Percentiles rank a stretch among this genome's conserved stretches.
These are phyloP conservation scores for Mycena vulgaris DNA, from an alignment of 768 basidiomycete genomes.

Conservation along the genomic window DNA sequence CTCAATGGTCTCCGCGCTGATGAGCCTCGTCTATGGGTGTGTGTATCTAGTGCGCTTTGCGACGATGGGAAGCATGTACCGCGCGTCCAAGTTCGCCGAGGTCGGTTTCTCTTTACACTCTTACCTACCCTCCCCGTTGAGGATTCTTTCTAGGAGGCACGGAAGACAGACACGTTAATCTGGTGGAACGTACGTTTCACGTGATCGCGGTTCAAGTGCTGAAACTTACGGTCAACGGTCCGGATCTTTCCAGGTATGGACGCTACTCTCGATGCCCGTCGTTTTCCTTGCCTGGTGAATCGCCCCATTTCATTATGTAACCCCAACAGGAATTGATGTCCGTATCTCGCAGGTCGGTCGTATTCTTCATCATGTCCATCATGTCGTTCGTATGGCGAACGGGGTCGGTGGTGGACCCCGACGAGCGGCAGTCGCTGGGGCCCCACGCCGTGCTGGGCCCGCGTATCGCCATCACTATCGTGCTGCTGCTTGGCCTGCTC, in stretches of 20 bases:
- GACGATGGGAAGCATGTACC: slow-evolving; percentile 80
- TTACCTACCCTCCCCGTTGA: slow-evolving; percentile 40
- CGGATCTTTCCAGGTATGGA: slow-evolving; percentile 57
- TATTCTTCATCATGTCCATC: slow-evolving; percentile 74
- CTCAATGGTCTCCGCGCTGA: slow-evolving; percentile 76
- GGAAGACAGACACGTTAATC: slow-evolving; percentile 47
- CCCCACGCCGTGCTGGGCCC: slow-evolving; percentile 61
- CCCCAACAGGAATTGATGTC: background rate
- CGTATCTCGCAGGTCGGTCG: slow-evolving; percentile 68
- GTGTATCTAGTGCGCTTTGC: slow-evolving; percentile 81
- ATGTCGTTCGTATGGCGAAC: slow-evolving; percentile 82
- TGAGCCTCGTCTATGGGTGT: slow-evolving; percentile 83
- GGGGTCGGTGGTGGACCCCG: slow-evolving; percentile 62
- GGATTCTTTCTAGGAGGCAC: slow-evolving; percentile 63
- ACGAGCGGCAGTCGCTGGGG: slow-evolving; percentile 54
- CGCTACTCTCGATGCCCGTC: slow-evolving; percentile 73
- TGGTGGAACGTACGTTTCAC: slow-evolving; percentile 61
- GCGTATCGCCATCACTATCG: slow-evolving; percentile 67
- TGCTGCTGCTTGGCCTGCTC: slow-evolving; percentile 71
- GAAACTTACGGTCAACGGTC: background rate
- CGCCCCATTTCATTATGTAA: background rate
- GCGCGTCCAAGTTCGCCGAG: slow-evolving; percentile 82
- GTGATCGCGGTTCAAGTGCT: background rate
- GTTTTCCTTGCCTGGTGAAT: slow-evolving; percentile 79
- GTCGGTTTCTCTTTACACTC: slow-evolving; percentile 47